Evolutionary conservation across 2,329 filamentous ascomycete species (phyloP).

Genomic region (Aspergillus viridinutans): DNA sequence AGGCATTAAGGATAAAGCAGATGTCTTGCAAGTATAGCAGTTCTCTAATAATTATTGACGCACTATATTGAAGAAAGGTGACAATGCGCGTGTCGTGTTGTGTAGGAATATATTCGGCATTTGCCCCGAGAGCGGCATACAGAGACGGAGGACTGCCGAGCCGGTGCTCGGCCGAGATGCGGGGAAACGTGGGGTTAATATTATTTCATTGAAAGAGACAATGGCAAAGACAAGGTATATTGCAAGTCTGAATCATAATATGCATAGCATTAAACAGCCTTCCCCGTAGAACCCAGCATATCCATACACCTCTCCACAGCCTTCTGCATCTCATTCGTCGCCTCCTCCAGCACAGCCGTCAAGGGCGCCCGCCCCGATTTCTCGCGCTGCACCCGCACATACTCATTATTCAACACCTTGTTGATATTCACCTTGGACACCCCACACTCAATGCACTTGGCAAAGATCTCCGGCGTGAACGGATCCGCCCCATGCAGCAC

Average conservation of each 20-base stretch:
- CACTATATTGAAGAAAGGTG: too few relatives aligned
- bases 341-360: constrained; percentile 53
- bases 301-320: constrained; percentile 56
- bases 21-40: too few relatives aligned
- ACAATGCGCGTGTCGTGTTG: too few relatives aligned
- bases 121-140: too few relatives aligned
- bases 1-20: too few relatives aligned
- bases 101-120: too few relatives aligned
- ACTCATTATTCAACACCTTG: constrained; percentile 53
- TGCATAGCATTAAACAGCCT: constrained; percentile 18
- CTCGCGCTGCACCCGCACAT: constrained; percentile 45
- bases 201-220: too few relatives aligned
- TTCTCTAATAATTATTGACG: too few relatives aligned
- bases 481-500: constrained; percentile 58
- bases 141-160: neutral
- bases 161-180: neutral
- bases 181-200: neutral
- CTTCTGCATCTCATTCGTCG: constrained; percentile 52
- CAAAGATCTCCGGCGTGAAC: constrained; percentile 53
- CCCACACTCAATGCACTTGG: constrained; percentile 52
- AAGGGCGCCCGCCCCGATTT: constrained; percentile 50
- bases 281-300: constrained; percentile 40
- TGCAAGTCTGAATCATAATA: neutral
- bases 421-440: constrained; percentile 58
- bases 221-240: neutral